These are phyloP conservation scores for Tylopilus sp. DNA, from an alignment of 768 basidiomycete genomes.

Conservation along the genomic window DNA sequence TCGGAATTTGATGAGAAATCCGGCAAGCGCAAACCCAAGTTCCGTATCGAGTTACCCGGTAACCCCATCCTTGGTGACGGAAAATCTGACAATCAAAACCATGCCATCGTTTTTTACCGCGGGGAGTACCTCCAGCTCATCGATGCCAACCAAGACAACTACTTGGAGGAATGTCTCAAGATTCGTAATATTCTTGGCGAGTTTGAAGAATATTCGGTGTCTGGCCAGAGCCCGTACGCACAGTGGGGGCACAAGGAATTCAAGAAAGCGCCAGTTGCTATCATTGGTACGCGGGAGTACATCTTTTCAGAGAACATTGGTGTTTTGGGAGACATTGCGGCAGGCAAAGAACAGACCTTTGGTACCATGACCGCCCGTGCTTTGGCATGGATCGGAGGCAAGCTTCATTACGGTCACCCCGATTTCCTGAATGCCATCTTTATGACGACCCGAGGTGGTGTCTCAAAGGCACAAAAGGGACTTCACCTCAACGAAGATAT, in stretches of 20 bases:
- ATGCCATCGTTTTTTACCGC: constrained; percentile 98
- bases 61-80: constrained; percentile 99
- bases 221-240: constrained; percentile 92
- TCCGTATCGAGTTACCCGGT: constrained; percentile 94
- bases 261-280: constrained; percentile 86
- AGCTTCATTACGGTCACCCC: constrained; percentile 97
- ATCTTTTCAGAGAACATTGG: constrained; percentile 99
- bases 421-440: constrained; percentile 98
- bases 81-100: constrained; percentile 99
- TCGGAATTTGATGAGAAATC: constrained; percentile 89
- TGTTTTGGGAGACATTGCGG: constrained; percentile 97
- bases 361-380: constrained; percentile 97
- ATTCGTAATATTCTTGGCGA: constrained; percentile 97
- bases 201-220: constrained; percentile 91
- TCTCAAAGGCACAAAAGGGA: constrained; percentile 99
- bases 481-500: constrained; percentile 99
- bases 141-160: constrained; percentile 99
- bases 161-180: constrained; percentile 98
- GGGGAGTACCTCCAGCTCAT: constrained; percentile 99
- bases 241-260: constrained; percentile 96
- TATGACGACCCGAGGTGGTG: constrained; percentile 98
- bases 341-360: constrained; percentile 99
- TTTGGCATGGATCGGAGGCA: constrained; percentile 96
- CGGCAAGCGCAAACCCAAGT: constrained; percentile 92
- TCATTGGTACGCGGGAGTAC: constrained; percentile 97